A percentile compares a stretch with the other conserved stretches of the same genome.
These are phyloP conservation scores for Pichia cephalocereana DNA, from an alignment of 805 yeast species.

Conservation along the genomic window DNA sequence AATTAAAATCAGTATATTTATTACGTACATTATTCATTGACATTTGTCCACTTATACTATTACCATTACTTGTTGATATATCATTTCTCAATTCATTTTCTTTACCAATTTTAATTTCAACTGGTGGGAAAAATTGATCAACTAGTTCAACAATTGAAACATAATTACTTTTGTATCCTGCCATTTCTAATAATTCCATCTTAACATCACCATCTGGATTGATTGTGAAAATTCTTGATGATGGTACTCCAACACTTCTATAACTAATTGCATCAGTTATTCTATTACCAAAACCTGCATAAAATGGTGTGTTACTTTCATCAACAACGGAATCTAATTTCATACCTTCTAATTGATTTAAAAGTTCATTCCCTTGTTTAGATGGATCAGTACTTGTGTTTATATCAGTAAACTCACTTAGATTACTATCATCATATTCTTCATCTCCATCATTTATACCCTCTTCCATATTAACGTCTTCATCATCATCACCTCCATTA, in stretches of 20 bases:
- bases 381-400: conserved; percentile 13
- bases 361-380: background rate
- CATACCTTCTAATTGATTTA: background rate
- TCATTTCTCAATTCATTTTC: background rate
- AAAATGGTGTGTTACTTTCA: conserved; percentile 57
- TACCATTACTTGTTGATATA: background rate
- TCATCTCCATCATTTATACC: background rate
- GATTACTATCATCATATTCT: background rate
- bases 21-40: conserved; percentile 34
- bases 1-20: conserved; percentile 77
- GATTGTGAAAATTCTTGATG: conserved; percentile 89
- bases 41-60: background rate
- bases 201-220: conserved; percentile 96
- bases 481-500: background rate
- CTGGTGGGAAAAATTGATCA: conserved; percentile 96
- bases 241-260: conserved; percentile 87
- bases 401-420: conserved; percentile 14
- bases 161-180: conserved; percentile 85
- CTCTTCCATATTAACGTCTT: background rate
- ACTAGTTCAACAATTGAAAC: conserved; percentile 87
- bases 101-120: conserved; percentile 18
- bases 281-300: conserved; percentile 95
- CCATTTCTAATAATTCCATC: conserved; percentile 89
- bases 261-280: conserved; percentile 95
- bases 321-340: conserved; percentile 22